Conservation (phyloP, 345 rosid species). For the Eucalyptus victrix region DNA sequence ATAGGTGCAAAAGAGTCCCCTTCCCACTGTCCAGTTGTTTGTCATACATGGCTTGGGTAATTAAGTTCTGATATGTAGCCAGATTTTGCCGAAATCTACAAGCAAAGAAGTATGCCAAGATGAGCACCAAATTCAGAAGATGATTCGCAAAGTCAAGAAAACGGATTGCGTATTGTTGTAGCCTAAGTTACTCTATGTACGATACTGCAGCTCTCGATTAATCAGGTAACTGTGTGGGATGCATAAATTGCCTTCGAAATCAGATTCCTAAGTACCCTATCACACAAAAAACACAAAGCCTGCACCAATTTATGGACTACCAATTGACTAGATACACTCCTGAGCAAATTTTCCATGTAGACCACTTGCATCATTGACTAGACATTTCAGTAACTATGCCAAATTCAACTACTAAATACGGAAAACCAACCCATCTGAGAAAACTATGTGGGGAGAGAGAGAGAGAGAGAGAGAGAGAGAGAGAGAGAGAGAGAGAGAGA, state of each 20-base stretch:
- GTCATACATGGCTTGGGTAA: conserved; percentile 92
- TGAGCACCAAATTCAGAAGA: neutral
- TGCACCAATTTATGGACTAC: neutral
- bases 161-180: neutral
- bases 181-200: neutral
- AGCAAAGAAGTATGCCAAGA: neutral
- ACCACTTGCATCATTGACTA: neutral
- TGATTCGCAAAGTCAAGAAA: neutral
- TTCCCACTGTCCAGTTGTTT: conserved; percentile 95
- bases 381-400: neutral
- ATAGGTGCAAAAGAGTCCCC: conserved; percentile 93
- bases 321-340: neutral
- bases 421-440: neutral
- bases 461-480: neutral
- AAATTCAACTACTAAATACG: neutral
- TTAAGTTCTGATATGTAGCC: conserved; percentile 82
- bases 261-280: neutral
- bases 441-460: neutral
- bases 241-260: neutral
- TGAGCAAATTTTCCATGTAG: neutral
- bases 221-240: neutral
- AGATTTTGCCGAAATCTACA: conserved; percentile 77
- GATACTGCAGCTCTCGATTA: neutral
- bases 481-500: neutral
- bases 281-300: neutral